A percentile compares a stretch with the other conserved stretches of the same genome.
phyloP scores from a whole-genome alignment of 176 grass and related monocot species.

The Leersia perrieri region DNA sequence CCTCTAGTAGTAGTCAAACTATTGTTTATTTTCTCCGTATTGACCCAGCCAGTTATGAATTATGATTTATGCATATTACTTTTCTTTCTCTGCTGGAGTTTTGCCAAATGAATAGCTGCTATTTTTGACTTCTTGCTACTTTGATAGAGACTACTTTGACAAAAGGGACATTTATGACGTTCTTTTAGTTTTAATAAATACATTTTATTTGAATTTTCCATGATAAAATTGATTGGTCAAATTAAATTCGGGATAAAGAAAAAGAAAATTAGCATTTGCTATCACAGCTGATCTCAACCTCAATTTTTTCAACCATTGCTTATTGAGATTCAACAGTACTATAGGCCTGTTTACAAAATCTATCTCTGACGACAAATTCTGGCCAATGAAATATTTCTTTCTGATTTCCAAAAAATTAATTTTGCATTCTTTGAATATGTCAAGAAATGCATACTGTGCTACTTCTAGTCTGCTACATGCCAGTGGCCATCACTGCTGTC shows the following conservation, averaged over 20 bases:
- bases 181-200: not conserved
- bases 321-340: not conserved
- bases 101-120: not conserved
- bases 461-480: not conserved
- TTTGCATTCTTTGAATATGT: not conserved
- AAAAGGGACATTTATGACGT: not conserved
- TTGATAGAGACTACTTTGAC: not conserved
- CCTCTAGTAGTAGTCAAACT: not conserved
- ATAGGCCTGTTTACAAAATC: not conserved
- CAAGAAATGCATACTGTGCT: not conserved
- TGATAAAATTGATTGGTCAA: not conserved
- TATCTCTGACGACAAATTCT: not conserved
- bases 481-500: not conserved
- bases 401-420: not conserved
- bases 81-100: not conserved
- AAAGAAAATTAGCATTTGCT: not conserved
- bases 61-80: not conserved
- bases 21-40: not conserved
- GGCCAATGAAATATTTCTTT: not conserved
- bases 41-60: not conserved
- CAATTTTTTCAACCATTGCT: not conserved
- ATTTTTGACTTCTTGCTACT: not conserved
- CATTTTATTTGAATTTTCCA: not conserved
- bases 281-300: not conserved
- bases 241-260: not conserved